A percentile compares a stretch with the other conserved stretches of the same genome.
Evolutionary conservation across 192 early-diverging fungal species (phyloP).

Genomic region (Backusella sp.): DNA sequence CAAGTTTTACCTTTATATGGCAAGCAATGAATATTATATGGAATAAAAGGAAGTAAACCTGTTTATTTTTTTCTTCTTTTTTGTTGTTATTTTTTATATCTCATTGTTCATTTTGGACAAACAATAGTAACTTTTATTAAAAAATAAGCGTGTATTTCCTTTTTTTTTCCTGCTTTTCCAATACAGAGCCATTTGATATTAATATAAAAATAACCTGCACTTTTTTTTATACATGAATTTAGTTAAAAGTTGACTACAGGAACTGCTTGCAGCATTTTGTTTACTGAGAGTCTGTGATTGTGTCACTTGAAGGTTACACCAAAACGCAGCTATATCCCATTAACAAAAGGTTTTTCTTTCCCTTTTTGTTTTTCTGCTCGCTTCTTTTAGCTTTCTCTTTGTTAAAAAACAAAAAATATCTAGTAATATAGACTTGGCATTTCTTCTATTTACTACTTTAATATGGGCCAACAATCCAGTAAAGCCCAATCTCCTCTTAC

Average conservation of each 20-base stretch:
- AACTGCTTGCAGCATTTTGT: conserved; percentile 6
- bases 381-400: not conserved
- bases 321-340: not conserved
- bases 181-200: not conserved
- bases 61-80: not conserved
- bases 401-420: not conserved
- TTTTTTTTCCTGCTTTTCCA: not conserved
- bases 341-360: not conserved
- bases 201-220: not conserved
- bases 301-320: not conserved
- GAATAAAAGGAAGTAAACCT: not conserved
- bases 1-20: conserved; percentile 1
- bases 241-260: conserved; percentile 4
- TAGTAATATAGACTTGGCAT: not conserved
- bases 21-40: not conserved
- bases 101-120: not conserved
- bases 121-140: not conserved
- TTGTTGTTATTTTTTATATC: not conserved
- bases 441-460: not conserved
- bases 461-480: conserved; percentile 25
- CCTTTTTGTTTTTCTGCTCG: not conserved
- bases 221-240: not conserved
- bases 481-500: conserved; percentile 23
- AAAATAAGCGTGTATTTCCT: not conserved
- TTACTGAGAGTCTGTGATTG: not conserved